A percentile compares a stretch with the other conserved stretches of the same genome.
phyloP scores from a whole-genome alignment of 352 stramenopile genomes.

The Pythium aphanidermatum region DNA sequence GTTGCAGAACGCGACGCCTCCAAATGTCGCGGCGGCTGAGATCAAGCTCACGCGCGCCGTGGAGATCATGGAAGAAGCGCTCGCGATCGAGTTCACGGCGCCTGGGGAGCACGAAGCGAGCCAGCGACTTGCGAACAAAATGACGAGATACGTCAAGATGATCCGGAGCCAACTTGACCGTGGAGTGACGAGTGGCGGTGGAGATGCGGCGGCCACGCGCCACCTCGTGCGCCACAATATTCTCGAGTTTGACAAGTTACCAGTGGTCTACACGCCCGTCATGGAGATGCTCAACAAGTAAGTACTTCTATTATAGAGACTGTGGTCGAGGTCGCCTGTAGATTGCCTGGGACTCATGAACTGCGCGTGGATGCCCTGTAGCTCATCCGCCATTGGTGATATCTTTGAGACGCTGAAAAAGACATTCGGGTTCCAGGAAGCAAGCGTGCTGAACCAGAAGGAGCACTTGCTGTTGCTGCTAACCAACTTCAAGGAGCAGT shows the following conservation, averaged over 20 bases:
- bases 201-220: not conserved
- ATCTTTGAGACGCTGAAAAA: constrained; percentile 92
- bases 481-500: constrained; percentile 80
- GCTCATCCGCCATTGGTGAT: constrained; percentile 49
- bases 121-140: constrained; percentile 75
- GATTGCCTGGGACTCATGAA: too few relatives aligned
- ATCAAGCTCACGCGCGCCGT: constrained; percentile 65
- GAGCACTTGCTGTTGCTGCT: constrained; percentile 76
- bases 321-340: too few relatives aligned
- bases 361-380: constrained; percentile 13
- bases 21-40: constrained; percentile 44
- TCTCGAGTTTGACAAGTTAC: constrained; percentile 57
- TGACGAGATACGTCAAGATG: constrained; percentile 86
- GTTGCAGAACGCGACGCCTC: constrained; percentile 64
- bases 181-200: constrained; percentile 18
- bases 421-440: constrained; percentile 95
- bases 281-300: constrained; percentile 49
- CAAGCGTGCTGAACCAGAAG: constrained; percentile 72
- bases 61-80: constrained; percentile 67
- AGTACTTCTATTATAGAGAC: constrained; percentile 14
- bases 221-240: constrained; percentile 44
- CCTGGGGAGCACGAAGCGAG: constrained; percentile 68
- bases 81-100: constrained; percentile 69
- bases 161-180: constrained; percentile 76
- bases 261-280: constrained; percentile 57